Percentiles rank a stretch among this genome's conserved stretches.
These are phyloP conservation scores for Porogramme epimiltina DNA, from an alignment of 1,284 basidiomycete genomes.

Conservation along the genomic window DNA sequence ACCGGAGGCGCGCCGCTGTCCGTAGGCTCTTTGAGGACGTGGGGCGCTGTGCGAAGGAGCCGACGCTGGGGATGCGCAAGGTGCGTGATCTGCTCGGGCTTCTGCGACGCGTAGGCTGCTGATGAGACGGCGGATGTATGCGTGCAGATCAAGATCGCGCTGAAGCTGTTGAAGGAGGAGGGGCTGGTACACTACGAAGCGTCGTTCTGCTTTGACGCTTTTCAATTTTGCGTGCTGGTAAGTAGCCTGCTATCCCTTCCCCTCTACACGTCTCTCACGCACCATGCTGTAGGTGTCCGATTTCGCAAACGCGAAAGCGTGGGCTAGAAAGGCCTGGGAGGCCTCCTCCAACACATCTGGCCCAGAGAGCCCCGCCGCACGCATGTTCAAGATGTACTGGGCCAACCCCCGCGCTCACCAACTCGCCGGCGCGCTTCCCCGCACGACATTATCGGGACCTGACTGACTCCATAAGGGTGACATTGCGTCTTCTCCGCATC, in stretches of 20 bases:
- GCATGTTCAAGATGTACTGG: slow-evolving; percentile 30
- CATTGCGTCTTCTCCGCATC: too few relatives aligned
- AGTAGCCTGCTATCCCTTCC: background rate
- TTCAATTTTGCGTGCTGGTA: slow-evolving; percentile 27
- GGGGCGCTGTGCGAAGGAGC: slow-evolving; percentile 23
- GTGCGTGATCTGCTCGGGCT: slow-evolving; percentile 3
- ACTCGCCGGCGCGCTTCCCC: slow-evolving; percentile 20
- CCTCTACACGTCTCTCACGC: background rate
- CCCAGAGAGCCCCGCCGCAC: slow-evolving; percentile 23
- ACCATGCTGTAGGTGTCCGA: slow-evolving; percentile 23
- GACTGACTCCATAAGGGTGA: slow-evolving; percentile 1
- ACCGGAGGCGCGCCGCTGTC: slow-evolving; percentile 19
- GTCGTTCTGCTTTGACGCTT: slow-evolving; percentile 28
- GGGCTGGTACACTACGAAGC: slow-evolving; percentile 23
- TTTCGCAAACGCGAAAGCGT: slow-evolving; percentile 24
- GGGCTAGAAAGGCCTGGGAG: slow-evolving; percentile 27
- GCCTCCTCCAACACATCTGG: slow-evolving; percentile 23
- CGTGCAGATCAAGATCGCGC: slow-evolving; percentile 24
- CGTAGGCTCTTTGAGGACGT: slow-evolving; percentile 25
- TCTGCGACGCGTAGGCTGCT: background rate
- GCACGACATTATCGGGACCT: slow-evolving; percentile 21
- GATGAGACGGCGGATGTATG: too few relatives aligned
- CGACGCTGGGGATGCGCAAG: slow-evolving; percentile 25
- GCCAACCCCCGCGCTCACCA: slow-evolving; percentile 26
- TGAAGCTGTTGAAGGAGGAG: slow-evolving; percentile 24